Base-by-base conservation (phyloP, 805 yeast genomes). In the Pichia exigua region DNA sequence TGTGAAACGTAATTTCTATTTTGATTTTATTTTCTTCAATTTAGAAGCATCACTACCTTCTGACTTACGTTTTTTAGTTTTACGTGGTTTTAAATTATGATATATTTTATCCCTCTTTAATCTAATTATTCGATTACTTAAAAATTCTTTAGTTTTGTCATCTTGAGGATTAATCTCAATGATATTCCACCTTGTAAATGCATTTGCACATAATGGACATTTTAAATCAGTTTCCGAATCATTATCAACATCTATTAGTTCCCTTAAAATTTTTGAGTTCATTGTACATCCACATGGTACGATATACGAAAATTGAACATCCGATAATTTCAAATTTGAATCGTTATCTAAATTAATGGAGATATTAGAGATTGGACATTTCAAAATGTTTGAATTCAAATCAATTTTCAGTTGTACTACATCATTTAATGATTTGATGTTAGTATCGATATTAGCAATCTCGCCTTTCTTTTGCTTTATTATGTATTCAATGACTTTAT, bases 401-500 rank as follows among this genome's bases (percentile, higher is more conserved):
- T 60, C 53, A 24, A 55, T 51, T 10, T 67, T 51, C 35, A 77
- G 60, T n/a, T 70, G 67, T n/a, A 63, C 48, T 70, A 60, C 47
- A 50, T 64, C 67, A 42, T 60, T 57, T 26, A 47, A 42, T 18
- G 57, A 53, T 11, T 21, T 35, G 24, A 47, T 13, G 2, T 42
- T 18, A 11, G 11, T 35, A 8, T 27, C 27, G 2, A 44, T 20
- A 35, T 24, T 22, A 26, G 46, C 27, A 41, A 11, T 38, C 26
- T 8, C 28, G 20, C 18, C 45, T 4, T 59, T 54, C 21, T 47
- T 48, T 52, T 46, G 65, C 58, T 32, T 59, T 9, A 52, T 15
- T 5, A 89, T 61, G 61, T 75, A 72, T 58, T 83, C 83, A 8
- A 89, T 60, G 0, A 86, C 63, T 28, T 81, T 66, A 52, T 81